phyloP scores from a whole-genome alignment of 2,329 filamentous ascomycete species.

The Xylariaceae sp. region DNA sequence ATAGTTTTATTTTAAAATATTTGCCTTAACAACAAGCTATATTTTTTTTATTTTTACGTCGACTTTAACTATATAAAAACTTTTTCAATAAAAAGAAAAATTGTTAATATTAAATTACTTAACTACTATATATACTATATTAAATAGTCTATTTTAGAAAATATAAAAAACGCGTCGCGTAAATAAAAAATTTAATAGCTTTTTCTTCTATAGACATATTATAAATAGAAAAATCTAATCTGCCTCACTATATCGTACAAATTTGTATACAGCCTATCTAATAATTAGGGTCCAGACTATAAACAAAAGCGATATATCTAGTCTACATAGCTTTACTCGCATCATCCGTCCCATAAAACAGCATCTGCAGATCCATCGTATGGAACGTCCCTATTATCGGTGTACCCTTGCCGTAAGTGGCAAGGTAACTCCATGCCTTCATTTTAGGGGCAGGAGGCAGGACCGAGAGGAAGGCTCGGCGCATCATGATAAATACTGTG shows the following conservation, averaged over 20 bases:
- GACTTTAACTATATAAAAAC: neutral
- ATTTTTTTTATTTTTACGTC: neutral
- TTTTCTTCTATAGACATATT: no score
- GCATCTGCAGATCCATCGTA: neutral
- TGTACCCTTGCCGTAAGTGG: constrained; percentile 55
- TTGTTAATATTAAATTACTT: no score
- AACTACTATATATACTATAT: no score
- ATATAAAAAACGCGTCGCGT: no score
- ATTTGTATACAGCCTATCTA: no score
- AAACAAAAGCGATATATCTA: neutral
- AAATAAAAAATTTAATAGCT: no score
- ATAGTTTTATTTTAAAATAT: neutral
- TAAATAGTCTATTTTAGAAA: no score
- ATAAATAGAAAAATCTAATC: no score
- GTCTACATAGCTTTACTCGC: neutral
- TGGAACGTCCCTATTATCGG: constrained; percentile 63
- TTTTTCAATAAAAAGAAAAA: no score
- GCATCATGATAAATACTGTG: constrained; percentile 55
- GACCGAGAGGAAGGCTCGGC: constrained; percentile 34
- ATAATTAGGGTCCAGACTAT: neutral
- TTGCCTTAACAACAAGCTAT: no score
- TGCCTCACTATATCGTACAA: no score
- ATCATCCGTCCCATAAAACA: neutral
- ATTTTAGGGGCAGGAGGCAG: neutral
- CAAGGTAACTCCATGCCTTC: constrained; percentile 58